Evolutionary conservation across 1,284 basidiomycete genomes (phyloP).

Genomic region (Agroathelia rolfsii): DNA sequence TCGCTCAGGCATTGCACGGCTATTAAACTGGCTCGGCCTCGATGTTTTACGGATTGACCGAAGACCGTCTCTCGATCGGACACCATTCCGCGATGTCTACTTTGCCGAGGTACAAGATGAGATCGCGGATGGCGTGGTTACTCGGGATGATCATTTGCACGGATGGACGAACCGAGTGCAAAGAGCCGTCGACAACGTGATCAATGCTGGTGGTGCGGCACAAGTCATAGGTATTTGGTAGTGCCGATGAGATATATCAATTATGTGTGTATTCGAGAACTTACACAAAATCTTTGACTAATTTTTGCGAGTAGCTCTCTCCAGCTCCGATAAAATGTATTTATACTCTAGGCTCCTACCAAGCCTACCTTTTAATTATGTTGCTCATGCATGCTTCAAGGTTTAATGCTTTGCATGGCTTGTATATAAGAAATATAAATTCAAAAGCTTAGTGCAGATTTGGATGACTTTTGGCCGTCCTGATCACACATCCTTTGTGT

Average conservation of each 20-base stretch:
- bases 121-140: conserved; percentile 8
- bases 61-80: conserved; percentile 36
- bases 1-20: conserved; percentile 18
- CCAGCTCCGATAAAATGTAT: no score
- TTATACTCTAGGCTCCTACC: no score
- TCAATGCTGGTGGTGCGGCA: conserved; percentile 12
- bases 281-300: no score
- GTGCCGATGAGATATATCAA: conserved; percentile 3
- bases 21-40: conserved; percentile 17
- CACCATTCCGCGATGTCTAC: conserved; percentile 52
- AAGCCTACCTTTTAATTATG: no score
- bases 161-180: conserved; percentile 15
- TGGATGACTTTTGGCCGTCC: no score
- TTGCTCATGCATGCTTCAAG: no score
- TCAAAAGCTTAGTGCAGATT: no score
- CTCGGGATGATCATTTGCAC: conserved; percentile 14
- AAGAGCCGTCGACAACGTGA: conserved; percentile 12
- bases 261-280: no score
- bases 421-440: no score
- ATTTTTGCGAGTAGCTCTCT: no score
- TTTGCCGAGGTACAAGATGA: conserved; percentile 37
- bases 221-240: conserved; percentile 37
- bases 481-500: no score
- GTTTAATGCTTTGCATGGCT: no score
- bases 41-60: conserved; percentile 46